Base-by-base conservation (phyloP, 345 rosid species). In the Chamaenerion angustifolium region DNA sequence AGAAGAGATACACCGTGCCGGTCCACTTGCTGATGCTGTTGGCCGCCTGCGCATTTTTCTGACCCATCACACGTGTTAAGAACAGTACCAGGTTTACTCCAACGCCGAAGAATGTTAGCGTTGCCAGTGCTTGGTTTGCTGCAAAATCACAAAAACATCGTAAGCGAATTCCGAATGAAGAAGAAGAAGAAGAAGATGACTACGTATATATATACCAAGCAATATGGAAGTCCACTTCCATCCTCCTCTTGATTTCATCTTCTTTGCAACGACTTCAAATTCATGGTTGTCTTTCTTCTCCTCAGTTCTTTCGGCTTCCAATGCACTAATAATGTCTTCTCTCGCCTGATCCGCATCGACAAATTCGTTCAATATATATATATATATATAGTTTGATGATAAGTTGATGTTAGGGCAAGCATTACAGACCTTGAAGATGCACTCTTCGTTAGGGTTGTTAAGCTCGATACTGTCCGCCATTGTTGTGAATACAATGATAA, bases 11-110 rank as follows among this genome's bases (percentile, higher is more conserved):
- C 6, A 60, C 64, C 1, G 64, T 60, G 11, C 58, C 64, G 8
- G 64, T 60, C 64, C 64, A 60, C 58, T 46, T 60, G 58, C 64
- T 60, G 17, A 60, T 48, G 18, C 46, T 60, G 21, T 60, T 60
- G 23, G 64, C 64, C 0, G 64, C 64, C 27, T n/a, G 47, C 0
- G 64, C 58, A 5, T 60, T 60, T 16, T 42, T 53, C 49, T 60
- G 48, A 8, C 48, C 54, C 0, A 60, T 56, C 21, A 60, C 58
- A 12, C 64, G 41, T 0, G 58, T 60, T 18, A 60, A 40, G 51
- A 60, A 53, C 16, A 60, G 48, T 46, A 60, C 64, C 58, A 60
- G 31, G 58, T 60, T 60, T 48, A 60, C 64, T 31, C 54, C 64
- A 5, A 60, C 64, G 3, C 64, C 58, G 41, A 60, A 53, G 64